These are phyloP conservation scores for Penicillium fimorum DNA, from an alignment of 495 filamentous ascomycete species.

Conservation along the genomic window DNA sequence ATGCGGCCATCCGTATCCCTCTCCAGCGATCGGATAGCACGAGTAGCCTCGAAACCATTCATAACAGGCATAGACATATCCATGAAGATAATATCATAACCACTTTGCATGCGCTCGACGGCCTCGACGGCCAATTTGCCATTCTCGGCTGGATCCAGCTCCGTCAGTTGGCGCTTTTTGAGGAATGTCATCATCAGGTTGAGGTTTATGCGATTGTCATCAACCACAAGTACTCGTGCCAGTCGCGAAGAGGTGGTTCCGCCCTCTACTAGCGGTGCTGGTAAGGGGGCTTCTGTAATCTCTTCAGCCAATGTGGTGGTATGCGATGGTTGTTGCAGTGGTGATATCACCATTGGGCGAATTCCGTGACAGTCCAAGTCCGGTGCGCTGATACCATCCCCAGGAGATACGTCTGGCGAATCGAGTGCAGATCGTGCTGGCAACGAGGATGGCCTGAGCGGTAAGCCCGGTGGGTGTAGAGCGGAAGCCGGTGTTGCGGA, in stretches of 20 bases:
- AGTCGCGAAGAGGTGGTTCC: constrained; percentile 1
- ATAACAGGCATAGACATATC: constrained; percentile 78
- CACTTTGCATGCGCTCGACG: constrained; percentile 39
- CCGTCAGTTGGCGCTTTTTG: constrained; percentile 44
- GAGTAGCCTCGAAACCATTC: constrained; percentile 72
- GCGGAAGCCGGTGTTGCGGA: constrained; percentile 15
- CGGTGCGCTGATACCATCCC: background rate
- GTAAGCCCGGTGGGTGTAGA: constrained; percentile 17
- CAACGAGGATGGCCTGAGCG: constrained; percentile 13
- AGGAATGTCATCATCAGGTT: constrained; percentile 65
- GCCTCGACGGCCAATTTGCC: constrained; percentile 53
- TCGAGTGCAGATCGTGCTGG: background rate
- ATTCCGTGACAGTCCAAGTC: background rate
- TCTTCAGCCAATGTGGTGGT: constrained; percentile 10
- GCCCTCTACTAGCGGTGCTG: constrained; percentile 9
- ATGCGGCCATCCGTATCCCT: constrained; percentile 34
- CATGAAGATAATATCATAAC: constrained; percentile 60
- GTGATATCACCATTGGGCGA: background rate
- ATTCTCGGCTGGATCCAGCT: constrained; percentile 49
- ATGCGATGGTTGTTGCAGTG: constrained; percentile 9
- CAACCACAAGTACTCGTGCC: constrained; percentile 59
- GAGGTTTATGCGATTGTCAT: constrained; percentile 76
- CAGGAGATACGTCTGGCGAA: background rate
- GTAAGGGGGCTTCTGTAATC: constrained; percentile 14
- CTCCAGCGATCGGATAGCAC: constrained; percentile 64